phyloP scores from a whole-genome alignment of 345 rosid species.

The Pelargonium nanum region DNA sequence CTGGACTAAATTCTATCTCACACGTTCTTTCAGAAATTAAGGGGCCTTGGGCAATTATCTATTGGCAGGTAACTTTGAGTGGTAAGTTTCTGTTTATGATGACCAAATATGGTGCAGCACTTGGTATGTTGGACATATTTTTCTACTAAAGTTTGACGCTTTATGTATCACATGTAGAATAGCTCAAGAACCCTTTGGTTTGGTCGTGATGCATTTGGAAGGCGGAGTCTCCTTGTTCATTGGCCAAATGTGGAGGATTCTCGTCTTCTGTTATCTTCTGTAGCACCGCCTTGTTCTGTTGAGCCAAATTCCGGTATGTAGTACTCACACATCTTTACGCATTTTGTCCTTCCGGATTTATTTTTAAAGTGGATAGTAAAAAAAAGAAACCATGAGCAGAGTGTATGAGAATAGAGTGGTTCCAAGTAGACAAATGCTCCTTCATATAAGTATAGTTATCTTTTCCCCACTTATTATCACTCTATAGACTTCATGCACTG shows the following conservation, averaged over 20 bases:
- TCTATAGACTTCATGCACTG: too few species aligned
- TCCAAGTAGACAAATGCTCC: too few species aligned
- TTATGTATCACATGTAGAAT: slow-evolving; percentile 27
- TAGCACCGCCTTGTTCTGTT: slow-evolving; percentile 37
- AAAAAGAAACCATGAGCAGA: too few species aligned
- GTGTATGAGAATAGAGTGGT: too few species aligned
- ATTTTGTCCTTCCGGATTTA: background rate
- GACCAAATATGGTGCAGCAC: background rate
- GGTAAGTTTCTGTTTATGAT: slow-evolving; percentile 21
- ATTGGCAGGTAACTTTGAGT: slow-evolving; percentile 66
- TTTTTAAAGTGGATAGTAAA: too few species aligned
- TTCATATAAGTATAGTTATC: too few species aligned
- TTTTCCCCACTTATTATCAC: too few species aligned
- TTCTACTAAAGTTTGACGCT: slow-evolving; percentile 5
- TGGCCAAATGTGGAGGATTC: slow-evolving; percentile 64
- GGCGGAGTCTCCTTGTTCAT: slow-evolving; percentile 91
- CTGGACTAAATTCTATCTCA: slow-evolving; percentile 27
- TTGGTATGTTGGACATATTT: background rate
- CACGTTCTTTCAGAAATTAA: slow-evolving; percentile 60
- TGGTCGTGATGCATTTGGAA: slow-evolving; percentile 81
- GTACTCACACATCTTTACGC: too few species aligned
- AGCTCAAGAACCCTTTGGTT: slow-evolving; percentile 78
- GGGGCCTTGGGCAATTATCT: slow-evolving; percentile 84
- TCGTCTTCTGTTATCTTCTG: slow-evolving; percentile 60
- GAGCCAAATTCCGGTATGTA: slow-evolving; percentile 38